Evolutionary conservation across 2,329 filamentous ascomycete genomes (phyloP), one percentile per base, ranked within the genome.

Genomic region (Amylocarpus encephaloides): DNA sequence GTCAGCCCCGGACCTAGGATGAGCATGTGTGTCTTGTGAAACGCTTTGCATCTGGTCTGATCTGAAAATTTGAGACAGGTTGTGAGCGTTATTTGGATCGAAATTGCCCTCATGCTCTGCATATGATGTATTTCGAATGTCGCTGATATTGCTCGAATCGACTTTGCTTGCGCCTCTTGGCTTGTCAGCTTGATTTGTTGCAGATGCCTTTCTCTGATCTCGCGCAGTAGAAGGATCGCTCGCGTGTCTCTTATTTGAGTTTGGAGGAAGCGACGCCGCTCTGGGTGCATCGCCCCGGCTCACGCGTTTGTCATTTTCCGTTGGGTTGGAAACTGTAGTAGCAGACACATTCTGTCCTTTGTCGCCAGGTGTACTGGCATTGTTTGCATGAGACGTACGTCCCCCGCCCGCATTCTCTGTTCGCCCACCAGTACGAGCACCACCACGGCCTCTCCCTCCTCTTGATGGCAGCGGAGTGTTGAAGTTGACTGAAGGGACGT

Each of bases 401-500:
- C 67, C 71, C 33, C 63, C 62, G 46, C 61, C 62, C 3, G 38
- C 38, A 19, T 26, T 26, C 33, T 71, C 70, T 47, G 52, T 58
- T 48, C 68, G 63, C 41, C 67, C 66, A 59, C 71, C 66, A 59
- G 71, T 66, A 53, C 75, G 70, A 54, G 56, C 58, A 48, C 60
- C 61, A 52, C 71, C 68, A 53, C 64, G 60, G 51, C 76, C 74
- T 57, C 77, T 70, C 51, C 79, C 75, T 59, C 76, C 76, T 64
- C 81, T 77, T 49, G 75, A 70, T n/a, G 84, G 82, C 36, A 95
- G 68, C 26, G 86, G 88, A 0, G 93, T 96, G 66, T 88, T 86
- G 69, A 95, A 97, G 51, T 84, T 83, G 43, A 93, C 89, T 12
- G 82, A 85, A 7, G 90, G 92, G 11, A 88, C 88, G 63, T 91